phyloP scores from a whole-genome alignment of 2,329 filamentous ascomycete genomes.

The Rosellinia necatrix region DNA sequence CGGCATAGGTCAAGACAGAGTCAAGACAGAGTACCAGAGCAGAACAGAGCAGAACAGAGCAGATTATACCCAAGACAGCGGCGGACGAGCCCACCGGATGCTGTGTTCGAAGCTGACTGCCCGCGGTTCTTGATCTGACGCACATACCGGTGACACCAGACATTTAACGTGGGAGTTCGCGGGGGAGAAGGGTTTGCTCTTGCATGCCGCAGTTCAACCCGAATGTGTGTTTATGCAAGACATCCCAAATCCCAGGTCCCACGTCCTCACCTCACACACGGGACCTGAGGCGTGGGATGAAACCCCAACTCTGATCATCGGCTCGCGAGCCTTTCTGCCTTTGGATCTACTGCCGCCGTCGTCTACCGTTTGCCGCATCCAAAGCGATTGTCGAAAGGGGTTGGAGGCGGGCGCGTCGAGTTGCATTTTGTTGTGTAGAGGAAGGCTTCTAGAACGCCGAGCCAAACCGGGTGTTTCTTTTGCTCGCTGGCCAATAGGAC shows the following conservation, averaged over 20 bases:
- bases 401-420: conserved; percentile 20
- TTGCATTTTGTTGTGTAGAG: conserved; percentile 9
- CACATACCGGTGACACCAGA: neutral
- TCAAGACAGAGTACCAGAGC: too few relatives aligned
- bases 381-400: neutral
- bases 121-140: conserved; percentile 1
- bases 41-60: too few relatives aligned
- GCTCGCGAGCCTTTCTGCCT: neutral
- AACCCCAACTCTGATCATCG: conserved; percentile 4
- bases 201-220: conserved; percentile 5
- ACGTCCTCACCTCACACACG: too few relatives aligned
- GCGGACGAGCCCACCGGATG: too few relatives aligned
- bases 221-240: conserved; percentile 16
- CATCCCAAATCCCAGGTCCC: conserved; percentile 20
- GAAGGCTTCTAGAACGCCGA: conserved; percentile 24
- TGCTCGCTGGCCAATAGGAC: conserved; percentile 15
- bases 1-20: too few relatives aligned
- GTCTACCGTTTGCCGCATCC: conserved; percentile 1
- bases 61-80: too few relatives aligned
- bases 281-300: conserved; percentile 22
- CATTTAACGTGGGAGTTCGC: conserved; percentile 3
- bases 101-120: neutral
- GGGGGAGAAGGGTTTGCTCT: conserved; percentile 1
- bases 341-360: neutral
- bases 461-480: neutral